Evolutionary conservation across 2,329 filamentous ascomycete species (phyloP).

Genomic region (Blumeriella jaapii): DNA sequence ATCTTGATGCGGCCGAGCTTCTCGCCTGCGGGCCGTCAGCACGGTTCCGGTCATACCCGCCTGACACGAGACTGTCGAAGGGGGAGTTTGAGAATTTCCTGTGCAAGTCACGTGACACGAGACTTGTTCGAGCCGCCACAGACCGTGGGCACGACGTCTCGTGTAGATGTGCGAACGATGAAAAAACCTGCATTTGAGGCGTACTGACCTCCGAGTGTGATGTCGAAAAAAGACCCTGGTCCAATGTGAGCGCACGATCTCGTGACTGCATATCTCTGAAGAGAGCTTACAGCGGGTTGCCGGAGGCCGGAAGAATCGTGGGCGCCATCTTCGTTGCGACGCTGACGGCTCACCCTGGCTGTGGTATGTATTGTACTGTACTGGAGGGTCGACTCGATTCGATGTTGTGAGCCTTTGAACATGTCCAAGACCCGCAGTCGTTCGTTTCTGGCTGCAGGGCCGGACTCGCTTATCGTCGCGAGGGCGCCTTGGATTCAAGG

Average conservation of each 20-base stretch:
- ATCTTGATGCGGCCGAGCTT: conserved; percentile 80
- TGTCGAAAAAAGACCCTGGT: conserved; percentile 50
- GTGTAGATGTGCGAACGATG: conserved; percentile 1
- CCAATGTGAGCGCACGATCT: conserved; percentile 8
- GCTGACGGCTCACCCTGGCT: no score
- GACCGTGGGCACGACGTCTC: not conserved
- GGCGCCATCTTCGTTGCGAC: conserved; percentile 12
- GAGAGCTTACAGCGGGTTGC: conserved; percentile 33
- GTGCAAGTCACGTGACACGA: conserved; percentile 20
- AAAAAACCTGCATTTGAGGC: no score
- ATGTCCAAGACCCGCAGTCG: no score
- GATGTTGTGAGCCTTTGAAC: no score
- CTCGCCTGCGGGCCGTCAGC: conserved; percentile 46
- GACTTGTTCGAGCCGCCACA: not conserved
- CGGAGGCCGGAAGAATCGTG: conserved; percentile 31
- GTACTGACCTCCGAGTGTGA: conserved; percentile 63
- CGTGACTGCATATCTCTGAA: conserved; percentile 6
- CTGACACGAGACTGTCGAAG: not conserved
- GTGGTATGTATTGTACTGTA: no score
- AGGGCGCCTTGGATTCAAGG: no score
- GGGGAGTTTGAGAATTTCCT: not conserved
- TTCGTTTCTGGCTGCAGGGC: no score
- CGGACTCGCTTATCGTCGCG: no score
- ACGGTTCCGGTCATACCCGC: not conserved
- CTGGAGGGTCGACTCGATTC: no score